Conservation (phyloP, 164 flowering plant genomes). For the Umbilicus rupestris region DNA sequence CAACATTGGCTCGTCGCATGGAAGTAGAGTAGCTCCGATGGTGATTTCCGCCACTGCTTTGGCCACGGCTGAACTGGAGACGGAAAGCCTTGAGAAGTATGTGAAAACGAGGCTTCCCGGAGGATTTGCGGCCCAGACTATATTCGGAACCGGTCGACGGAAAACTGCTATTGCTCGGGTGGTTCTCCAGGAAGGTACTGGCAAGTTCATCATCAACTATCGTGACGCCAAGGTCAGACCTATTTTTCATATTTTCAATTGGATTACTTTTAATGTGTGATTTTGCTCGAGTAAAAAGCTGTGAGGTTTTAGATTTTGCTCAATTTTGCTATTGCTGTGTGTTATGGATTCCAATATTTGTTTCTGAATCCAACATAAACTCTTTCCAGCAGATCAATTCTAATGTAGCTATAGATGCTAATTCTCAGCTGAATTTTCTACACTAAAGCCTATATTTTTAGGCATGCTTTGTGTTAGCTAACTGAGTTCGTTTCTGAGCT, state of each 20-base stretch:
- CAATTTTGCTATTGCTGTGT: not conserved
- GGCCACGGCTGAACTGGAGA: slow-evolving; percentile 29
- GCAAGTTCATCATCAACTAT: slow-evolving; percentile 70
- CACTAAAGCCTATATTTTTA: no score
- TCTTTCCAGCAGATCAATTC: not conserved
- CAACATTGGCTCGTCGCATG: slow-evolving; percentile 9
- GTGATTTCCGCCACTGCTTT: slow-evolving; percentile 26
- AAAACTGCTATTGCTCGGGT: slow-evolving; percentile 90
- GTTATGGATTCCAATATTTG: no score
- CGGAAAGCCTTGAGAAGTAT: slow-evolving; percentile 36
- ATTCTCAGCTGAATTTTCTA: no score
- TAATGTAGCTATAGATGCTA: not conserved
- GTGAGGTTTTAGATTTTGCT: not conserved
- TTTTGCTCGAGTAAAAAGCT: not conserved
- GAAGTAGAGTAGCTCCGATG: slow-evolving; percentile 14
- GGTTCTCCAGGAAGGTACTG: slow-evolving; percentile 85
- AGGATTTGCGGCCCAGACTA: slow-evolving; percentile 80
- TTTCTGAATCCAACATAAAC: no score
- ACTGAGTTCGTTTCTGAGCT: not conserved
- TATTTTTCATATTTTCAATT: not conserved
- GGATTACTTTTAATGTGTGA: not conserved
- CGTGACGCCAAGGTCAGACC: slow-evolving; percentile 70
- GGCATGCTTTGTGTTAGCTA: not conserved
- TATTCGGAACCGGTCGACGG: slow-evolving; percentile 76
- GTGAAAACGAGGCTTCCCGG: slow-evolving; percentile 89